phyloP scores from a whole-genome alignment of 139 green algal genomes.

The Astrephomene gubernaculifera region DNA sequence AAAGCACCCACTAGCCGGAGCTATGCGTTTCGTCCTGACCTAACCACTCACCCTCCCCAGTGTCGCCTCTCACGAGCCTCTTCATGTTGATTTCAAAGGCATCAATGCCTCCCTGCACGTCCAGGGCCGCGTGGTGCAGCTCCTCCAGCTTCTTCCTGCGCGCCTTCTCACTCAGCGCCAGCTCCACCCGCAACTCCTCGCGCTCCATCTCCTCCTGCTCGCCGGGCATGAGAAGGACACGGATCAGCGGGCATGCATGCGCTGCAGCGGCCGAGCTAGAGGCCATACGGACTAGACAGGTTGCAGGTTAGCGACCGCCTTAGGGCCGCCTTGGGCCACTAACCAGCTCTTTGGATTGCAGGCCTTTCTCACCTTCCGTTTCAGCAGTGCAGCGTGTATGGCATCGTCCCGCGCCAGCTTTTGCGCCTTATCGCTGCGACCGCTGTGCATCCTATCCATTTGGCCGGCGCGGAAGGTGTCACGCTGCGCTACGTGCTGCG shows the following conservation, averaged over 20 bases:
- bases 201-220: conserved; percentile 65
- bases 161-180: conserved; percentile 65
- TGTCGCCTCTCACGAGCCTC: conserved; percentile 58
- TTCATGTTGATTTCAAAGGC: conserved; percentile 84
- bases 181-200: conserved; percentile 75
- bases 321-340: too few species aligned
- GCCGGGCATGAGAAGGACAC: too few species aligned
- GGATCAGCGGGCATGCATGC: too few species aligned
- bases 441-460: conserved; percentile 40
- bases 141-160: conserved; percentile 44
- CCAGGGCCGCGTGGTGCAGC: conserved; percentile 53
- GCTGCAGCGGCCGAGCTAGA: too few species aligned
- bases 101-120: conserved; percentile 74
- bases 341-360: too few species aligned
- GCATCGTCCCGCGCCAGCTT: conserved; percentile 61
- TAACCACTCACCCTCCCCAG: conserved; percentile 31
- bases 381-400: conserved; percentile 61
- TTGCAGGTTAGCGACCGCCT: too few species aligned
- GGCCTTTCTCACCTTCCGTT: conserved; percentile 51
- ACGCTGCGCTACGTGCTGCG: neutral
- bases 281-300: too few species aligned
- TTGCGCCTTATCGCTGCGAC: conserved; percentile 44
- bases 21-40: too few species aligned
- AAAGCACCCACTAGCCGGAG: too few species aligned
- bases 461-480: conserved; percentile 18